Base-by-base conservation (phyloP, 169 alveolate species). In the Nephromyces sp. region DNA sequence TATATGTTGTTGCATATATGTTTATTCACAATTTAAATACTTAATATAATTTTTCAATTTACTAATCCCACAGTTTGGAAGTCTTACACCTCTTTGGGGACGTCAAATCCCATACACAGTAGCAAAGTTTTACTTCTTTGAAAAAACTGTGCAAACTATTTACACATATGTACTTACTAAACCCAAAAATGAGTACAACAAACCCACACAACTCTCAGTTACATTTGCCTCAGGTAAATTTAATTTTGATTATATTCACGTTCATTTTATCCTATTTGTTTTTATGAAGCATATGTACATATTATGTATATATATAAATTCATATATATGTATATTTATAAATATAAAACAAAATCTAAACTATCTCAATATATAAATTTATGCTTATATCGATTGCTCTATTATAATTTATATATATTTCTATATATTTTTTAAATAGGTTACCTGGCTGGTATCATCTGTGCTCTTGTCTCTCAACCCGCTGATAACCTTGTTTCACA, bases 101-200 rank as follows among this genome's bases (percentile, higher is more conserved):
- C 82, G 95, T 67, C 94, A 92, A 83, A 80, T 91, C 33, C 95
- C 97, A 6, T 93, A 96, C 93, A 97, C 99, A 25, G 95, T 95
- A 95, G 98, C 98, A 63, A 97, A 97, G 83, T 97, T 97, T 81
- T 96, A 87, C 76, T 94, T 95, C 77, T 96, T 95, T 84, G 99
- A 95, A 84, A 89, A 92, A 77, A 90, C 91, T 53, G 98, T 92
- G 29, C 90, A 89, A 66, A 70, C 87, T 33, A 86, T 93, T 82
- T 96, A 95, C 86, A 87, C 81, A 29, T 74, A 94, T 53, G 86
- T 95, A 31, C 86, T 95, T 79, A 93, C 95, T 2, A 75, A 78
- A 64, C 92, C 92, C n/a, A 91, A 88, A 75, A 90, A 89, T 15
- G 75, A 80, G 34, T 94, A 93, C 86, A 71, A 94, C 32, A 93